Percentiles rank a stretch among this genome's conserved stretches.
phyloP scores from a whole-genome alignment of 192 early-diverging fungal species.

The Coemansia sp. region DNA sequence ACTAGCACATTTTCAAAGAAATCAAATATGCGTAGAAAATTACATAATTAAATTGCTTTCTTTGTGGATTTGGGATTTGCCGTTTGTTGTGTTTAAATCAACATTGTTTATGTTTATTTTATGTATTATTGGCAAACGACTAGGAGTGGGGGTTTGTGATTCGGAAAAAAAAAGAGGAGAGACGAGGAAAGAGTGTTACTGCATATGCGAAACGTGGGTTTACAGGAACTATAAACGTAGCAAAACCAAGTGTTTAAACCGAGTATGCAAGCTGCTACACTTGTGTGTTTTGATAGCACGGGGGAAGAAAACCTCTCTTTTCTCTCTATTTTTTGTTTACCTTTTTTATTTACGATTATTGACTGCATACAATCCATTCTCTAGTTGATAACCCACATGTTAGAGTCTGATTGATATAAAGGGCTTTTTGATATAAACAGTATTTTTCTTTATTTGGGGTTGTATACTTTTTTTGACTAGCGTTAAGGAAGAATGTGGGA shows the following conservation, averaged over 20 bases:
- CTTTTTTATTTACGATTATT: conserved; percentile 2
- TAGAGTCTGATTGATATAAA: neutral
- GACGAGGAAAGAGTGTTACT: neutral
- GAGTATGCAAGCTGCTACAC: neutral
- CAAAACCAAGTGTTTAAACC: neutral
- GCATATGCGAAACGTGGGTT: neutral
- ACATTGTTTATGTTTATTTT: neutral
- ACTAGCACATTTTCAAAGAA: neutral
- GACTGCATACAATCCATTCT: neutral
- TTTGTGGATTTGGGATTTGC: neutral
- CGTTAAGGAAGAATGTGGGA: conserved; percentile 17
- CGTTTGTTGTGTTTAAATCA: neutral
- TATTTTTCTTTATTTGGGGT: neutral
- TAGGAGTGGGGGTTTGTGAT: neutral
- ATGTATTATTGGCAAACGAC: neutral
- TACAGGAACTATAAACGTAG: neutral
- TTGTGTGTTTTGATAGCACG: neutral
- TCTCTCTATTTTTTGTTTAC: neutral
- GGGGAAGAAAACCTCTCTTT: neutral
- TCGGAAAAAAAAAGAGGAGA: neutral
- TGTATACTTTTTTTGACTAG: neutral
- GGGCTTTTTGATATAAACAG: neutral
- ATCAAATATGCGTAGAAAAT: neutral
- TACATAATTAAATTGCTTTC: neutral
- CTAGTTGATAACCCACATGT: too few species aligned